Conservation (phyloP, 371 early-diverging fungal species). For the Blakeslea trispora region DNA sequence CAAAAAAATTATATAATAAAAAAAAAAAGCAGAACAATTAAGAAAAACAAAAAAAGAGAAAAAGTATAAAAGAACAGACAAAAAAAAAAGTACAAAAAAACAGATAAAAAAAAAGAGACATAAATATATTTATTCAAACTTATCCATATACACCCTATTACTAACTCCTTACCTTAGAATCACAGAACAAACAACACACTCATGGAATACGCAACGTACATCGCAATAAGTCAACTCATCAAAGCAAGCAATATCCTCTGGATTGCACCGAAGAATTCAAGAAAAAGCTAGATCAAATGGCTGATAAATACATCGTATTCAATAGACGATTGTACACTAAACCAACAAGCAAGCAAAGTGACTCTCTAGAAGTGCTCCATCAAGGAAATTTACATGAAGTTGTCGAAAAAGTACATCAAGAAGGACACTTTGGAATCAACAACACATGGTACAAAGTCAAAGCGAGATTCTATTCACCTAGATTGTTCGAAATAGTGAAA, state of each 20-base stretch:
- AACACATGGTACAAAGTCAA: conserved; percentile 20
- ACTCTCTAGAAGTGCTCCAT: conserved; percentile 18
- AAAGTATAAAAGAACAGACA: too few relatives aligned
- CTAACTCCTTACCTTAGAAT: too few relatives aligned
- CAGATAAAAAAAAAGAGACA: too few relatives aligned
- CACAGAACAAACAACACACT: conserved; percentile 1
- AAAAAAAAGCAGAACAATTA: too few relatives aligned
- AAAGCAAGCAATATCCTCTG: conserved; percentile 4
- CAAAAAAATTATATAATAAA: not conserved
- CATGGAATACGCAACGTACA: conserved; percentile 22
- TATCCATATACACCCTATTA: too few relatives aligned
- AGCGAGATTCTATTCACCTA: not conserved
- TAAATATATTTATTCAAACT: too few relatives aligned
- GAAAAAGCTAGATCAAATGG: conserved; percentile 1
- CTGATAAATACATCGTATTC: conserved; percentile 5
- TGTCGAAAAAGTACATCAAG: conserved; percentile 19
- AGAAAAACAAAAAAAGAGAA: too few relatives aligned
- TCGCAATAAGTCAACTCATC: not conserved
- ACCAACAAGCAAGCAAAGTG: not conserved
- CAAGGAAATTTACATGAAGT: conserved; percentile 17
- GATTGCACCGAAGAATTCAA: conserved; percentile 7
- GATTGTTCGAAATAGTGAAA: conserved; percentile 5
- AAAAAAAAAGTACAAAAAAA: too few relatives aligned
- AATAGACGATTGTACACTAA: not conserved
- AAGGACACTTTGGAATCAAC: conserved; percentile 27